phyloP scores from a whole-genome alignment of 2,329 filamentous ascomycete species.

The Beauveria rudraprayagi region DNA sequence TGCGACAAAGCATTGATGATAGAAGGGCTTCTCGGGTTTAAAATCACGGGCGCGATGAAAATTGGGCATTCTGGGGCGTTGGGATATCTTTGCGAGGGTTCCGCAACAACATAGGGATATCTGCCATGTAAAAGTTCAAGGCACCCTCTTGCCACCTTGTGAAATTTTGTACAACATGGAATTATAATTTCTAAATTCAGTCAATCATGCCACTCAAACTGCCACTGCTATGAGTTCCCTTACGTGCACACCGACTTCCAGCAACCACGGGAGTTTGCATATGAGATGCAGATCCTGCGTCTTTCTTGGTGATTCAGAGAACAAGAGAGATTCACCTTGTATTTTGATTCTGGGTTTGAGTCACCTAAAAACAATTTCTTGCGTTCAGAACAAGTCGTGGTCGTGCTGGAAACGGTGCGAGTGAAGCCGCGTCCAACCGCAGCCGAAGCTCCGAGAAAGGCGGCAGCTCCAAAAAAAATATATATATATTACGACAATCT shows the following conservation, averaged over 20 bases:
- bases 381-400: neutral
- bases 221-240: neutral
- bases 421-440: slow-evolving; percentile 5
- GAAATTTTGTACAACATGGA: slow-evolving; percentile 6
- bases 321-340: no score
- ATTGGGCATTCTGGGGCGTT: slow-evolving; percentile 1
- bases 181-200: neutral
- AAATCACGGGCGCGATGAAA: neutral
- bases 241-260: no score
- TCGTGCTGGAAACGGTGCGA: neutral
- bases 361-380: no score
- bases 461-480: slow-evolving; percentile 11
- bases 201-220: neutral
- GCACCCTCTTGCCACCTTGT: neutral
- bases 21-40: neutral
- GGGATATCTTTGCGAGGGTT: neutral
- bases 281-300: no score
- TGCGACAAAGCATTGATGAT: neutral
- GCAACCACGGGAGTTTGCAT: no score
- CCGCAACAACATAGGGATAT: neutral
- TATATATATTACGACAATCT: slow-evolving; percentile 3
- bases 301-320: no score
- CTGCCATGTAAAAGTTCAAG: neutral
- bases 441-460: slow-evolving; percentile 1
- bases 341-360: no score